Base-by-base conservation (phyloP, 805 yeast species). In the Ogataea zsoltii region DNA sequence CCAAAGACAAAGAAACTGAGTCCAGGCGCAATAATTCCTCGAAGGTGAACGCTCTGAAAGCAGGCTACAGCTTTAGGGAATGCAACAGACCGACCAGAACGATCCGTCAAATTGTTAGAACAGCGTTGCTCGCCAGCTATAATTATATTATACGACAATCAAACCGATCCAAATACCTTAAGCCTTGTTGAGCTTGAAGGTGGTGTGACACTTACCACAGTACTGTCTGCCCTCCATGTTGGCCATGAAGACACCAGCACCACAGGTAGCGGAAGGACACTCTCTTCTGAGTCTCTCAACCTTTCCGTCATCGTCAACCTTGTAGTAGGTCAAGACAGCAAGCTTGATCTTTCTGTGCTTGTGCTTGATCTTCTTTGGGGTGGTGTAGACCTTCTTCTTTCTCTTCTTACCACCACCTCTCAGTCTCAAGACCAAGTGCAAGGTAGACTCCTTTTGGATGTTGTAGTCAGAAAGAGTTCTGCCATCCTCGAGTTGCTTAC, bases 331-430 rank as follows among this genome's bases (percentile, higher is more conserved):
- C 76, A 94, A 87, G 75, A 94, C 97, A 77, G 97, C 98, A 71
- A 94, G 83, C 88, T 94, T 94, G 79, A 88, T 88, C 84, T 92
- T 94, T 88, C 88, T 94, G 87, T 89, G 97, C 87, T 90, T 91
- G 95, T 94, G 98, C 81, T 79, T 88, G 81, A 94, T 88, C 87
- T 91, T 95, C 91, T 94, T 94, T 83, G 99, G 99, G 72, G 98
- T 92, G 80, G 98, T 92, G 92, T 92, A 94, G 74, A 90, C 97
- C 96, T 92, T 92, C 97, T 94, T 94, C 94, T 94, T 94, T 85
- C 96, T 92, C 94, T 94, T 94, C 88, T 91, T 94, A 82, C 96
- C 96, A 83, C 96, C 95, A 65, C 70, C 97, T 83, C 97, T 88
- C 76, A 90, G 85, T 85, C 97, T 91, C 58, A 91, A 80, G 64